phyloP scores from a whole-genome alignment of 805 yeast genomes.

The Teunomyces atbi region DNA sequence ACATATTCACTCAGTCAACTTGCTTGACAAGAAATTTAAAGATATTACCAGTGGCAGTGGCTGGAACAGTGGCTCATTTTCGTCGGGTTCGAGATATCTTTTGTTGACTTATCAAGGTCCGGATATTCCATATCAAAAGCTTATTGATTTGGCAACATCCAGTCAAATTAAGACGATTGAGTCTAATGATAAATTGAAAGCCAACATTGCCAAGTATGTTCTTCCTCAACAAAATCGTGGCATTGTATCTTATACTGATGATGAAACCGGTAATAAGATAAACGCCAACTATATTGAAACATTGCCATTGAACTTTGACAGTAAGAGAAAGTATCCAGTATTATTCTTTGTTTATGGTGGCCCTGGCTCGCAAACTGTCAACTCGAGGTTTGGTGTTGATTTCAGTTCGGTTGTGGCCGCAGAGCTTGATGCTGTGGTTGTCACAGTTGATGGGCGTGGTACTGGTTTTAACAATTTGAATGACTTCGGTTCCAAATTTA shows the following conservation, averaged over 20 bases:
- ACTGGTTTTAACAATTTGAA: slow-evolving; percentile 80
- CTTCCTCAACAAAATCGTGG: slow-evolving; percentile 57
- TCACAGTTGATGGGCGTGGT: slow-evolving; percentile 96
- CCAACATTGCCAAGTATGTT: slow-evolving; percentile 42
- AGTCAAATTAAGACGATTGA: slow-evolving; percentile 41
- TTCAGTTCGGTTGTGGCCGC: slow-evolving; percentile 80
- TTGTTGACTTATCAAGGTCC: slow-evolving; percentile 79
- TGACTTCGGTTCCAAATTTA: slow-evolving; percentile 47
- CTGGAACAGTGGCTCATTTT: slow-evolving; percentile 70
- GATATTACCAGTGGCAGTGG: slow-evolving; percentile 49
- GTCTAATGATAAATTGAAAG: slow-evolving; percentile 43
- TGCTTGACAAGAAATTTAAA: slow-evolving; percentile 40
- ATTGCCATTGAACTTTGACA: slow-evolving; percentile 70
- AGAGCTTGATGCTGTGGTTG: slow-evolving; percentile 77
- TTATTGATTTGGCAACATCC: slow-evolving; percentile 43
- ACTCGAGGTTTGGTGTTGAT: slow-evolving; percentile 53
- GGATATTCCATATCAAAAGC: slow-evolving; percentile 70
- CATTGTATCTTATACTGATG: slow-evolving; percentile 51
- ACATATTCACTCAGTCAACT: slow-evolving; percentile 70
- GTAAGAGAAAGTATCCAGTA: slow-evolving; percentile 69
- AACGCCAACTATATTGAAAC: slow-evolving; percentile 71
- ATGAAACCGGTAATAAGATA: slow-evolving; percentile 43
- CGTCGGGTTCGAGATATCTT: slow-evolving; percentile 73
- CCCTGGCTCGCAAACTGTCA: slow-evolving; percentile 86
- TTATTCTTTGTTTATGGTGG: slow-evolving; percentile 93